Evolutionary conservation across 176 grass and related monocot species (phyloP).

Genomic region (Melocanna baccifera): DNA sequence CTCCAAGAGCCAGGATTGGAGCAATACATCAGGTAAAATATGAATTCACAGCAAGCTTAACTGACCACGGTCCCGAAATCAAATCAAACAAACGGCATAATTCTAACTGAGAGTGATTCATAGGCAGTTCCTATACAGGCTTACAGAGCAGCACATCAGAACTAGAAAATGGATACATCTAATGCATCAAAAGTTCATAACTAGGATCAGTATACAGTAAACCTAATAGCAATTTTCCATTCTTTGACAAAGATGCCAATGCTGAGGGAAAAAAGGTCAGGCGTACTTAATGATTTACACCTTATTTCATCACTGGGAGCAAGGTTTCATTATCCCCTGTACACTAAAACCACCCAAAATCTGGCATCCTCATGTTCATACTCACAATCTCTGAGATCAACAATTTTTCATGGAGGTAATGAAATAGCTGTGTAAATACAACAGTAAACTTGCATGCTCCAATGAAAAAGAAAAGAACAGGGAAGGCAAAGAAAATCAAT

Average conservation of each 20-base stretch:
- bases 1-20: neutral
- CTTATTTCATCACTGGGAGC: constrained; percentile 56
- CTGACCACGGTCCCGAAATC: neutral
- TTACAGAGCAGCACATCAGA: neutral
- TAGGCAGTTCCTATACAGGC: neutral
- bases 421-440: constrained; percentile 52
- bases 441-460: constrained; percentile 46
- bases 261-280: constrained; percentile 17
- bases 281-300: constrained; percentile 37
- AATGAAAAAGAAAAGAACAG: constrained; percentile 25
- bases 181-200: neutral
- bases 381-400: constrained; percentile 38
- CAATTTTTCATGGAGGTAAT: constrained; percentile 43
- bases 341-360: constrained; percentile 65
- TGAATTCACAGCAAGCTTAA: neutral
- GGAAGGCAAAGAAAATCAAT: constrained; percentile 17
- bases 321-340: constrained; percentile 50
- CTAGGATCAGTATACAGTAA: constrained; percentile 36
- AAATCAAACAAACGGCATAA: constrained; percentile 3
- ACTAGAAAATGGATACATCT: constrained; percentile 4
- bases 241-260: constrained; percentile 23
- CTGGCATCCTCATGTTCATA: constrained; percentile 36
- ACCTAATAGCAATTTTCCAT: constrained; percentile 28
- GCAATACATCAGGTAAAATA: neutral
- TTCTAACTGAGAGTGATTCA: neutral